These are phyloP conservation scores for Leccinum longicurvipes DNA, from an alignment of 768 basidiomycete species.

Conservation along the genomic window DNA sequence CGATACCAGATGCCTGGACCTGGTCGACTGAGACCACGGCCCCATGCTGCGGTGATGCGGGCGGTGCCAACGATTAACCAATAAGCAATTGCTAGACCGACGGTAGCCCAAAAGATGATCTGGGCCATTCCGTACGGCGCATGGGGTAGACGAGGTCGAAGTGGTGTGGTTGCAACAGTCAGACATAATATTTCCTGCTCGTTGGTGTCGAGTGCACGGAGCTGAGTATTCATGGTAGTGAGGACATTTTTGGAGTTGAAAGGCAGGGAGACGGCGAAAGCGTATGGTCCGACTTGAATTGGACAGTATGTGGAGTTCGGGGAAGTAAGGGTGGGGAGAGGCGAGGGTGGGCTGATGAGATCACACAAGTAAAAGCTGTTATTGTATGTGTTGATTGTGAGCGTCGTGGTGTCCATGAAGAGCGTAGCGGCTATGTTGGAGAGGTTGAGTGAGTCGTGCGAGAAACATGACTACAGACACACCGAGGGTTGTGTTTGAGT, in stretches of 20 bases:
- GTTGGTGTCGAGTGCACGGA: constrained; percentile 87
- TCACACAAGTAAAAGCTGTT: constrained; percentile 76
- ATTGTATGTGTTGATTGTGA: constrained; percentile 71
- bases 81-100: constrained; percentile 73
- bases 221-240: constrained; percentile 77
- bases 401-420: constrained; percentile 76
- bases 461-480: constrained; percentile 22
- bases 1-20: constrained; percentile 64
- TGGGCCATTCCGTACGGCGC: constrained; percentile 63
- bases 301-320: constrained; percentile 64
- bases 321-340: constrained; percentile 46
- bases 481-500: constrained; percentile 66
- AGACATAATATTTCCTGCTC: constrained; percentile 81
- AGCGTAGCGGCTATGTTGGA: constrained; percentile 60
- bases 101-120: constrained; percentile 70
- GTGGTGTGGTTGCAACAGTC: constrained; percentile 73
- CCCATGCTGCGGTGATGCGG: constrained; percentile 82
- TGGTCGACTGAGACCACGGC: constrained; percentile 57
- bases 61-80: constrained; percentile 81
- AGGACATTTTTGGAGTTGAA: constrained; percentile 65
- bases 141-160: constrained; percentile 52
- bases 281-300: constrained; percentile 73
- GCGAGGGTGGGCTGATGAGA: constrained; percentile 74
- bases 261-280: constrained; percentile 71
- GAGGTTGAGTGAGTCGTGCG: constrained; percentile 7